Percentiles rank a stretch among this genome's conserved stretches.
These are phyloP conservation scores for Phytophthora pluvialis DNA, from an alignment of 352 stramenopile species.

Conservation along the genomic window DNA sequence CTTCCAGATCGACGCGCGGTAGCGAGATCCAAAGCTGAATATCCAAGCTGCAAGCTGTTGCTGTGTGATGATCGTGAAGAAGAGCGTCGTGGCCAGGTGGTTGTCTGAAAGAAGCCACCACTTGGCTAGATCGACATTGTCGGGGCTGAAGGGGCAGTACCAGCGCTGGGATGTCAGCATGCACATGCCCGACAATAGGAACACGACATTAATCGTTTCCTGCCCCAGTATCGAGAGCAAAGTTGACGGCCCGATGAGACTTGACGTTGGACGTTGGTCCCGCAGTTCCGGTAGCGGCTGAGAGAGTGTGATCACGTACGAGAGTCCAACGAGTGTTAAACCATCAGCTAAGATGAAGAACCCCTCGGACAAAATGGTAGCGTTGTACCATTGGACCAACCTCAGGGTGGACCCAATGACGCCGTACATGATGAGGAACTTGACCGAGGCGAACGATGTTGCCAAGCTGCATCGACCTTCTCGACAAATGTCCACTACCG, in stretches of 20 bases:
- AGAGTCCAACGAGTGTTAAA: slow-evolving; percentile 67
- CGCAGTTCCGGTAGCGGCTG: slow-evolving; percentile 47
- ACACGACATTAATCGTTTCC: slow-evolving; percentile 61
- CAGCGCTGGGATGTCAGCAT: slow-evolving; percentile 48
- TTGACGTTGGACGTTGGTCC: slow-evolving; percentile 48
- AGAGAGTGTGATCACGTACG: slow-evolving; percentile 76
- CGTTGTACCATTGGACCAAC: slow-evolving; percentile 75
- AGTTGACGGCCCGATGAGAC: slow-evolving; percentile 64
- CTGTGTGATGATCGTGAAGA: slow-evolving; percentile 43
- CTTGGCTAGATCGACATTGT: slow-evolving; percentile 48
- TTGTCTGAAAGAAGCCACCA: slow-evolving; percentile 61
- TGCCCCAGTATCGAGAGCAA: slow-evolving; percentile 54
- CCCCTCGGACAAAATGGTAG: slow-evolving; percentile 72
- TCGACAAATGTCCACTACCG: slow-evolving; percentile 83
- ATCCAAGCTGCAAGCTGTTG: slow-evolving; percentile 37
- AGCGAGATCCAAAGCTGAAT: slow-evolving; percentile 53
- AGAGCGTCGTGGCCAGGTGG: slow-evolving; percentile 41
- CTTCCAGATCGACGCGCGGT: slow-evolving; percentile 49
- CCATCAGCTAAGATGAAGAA: slow-evolving; percentile 78
- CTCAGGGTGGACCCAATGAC: slow-evolving; percentile 71
- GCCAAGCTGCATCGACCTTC: slow-evolving; percentile 90
- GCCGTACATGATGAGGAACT: slow-evolving; percentile 92
- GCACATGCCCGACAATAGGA: slow-evolving; percentile 39
- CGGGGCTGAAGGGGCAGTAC: slow-evolving; percentile 52
- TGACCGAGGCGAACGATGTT: slow-evolving; percentile 86